A percentile compares a stretch with the other conserved stretches of the same genome.
phyloP scores from a whole-genome alignment of 768 basidiomycete genomes.

The Lanmaoa pseudosensibilis region DNA sequence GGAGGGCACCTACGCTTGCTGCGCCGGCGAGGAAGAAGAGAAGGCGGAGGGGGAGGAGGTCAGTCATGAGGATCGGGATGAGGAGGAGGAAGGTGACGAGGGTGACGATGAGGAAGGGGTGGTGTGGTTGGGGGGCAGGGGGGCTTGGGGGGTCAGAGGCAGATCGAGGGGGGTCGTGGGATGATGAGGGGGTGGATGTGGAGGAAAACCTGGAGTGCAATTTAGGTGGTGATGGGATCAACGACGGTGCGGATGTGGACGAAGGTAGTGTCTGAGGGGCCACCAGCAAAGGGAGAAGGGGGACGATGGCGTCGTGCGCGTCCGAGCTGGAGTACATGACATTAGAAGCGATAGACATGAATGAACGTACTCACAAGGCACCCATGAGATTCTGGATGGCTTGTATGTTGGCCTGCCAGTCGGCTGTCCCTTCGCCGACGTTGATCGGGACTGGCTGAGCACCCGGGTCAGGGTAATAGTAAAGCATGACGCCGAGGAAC shows the following conservation, averaged over 20 bases:
- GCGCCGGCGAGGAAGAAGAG: constrained; percentile 38
- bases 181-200: background rate
- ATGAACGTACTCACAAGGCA: constrained; percentile 50
- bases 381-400: constrained; percentile 93
- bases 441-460: constrained; percentile 38
- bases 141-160: background rate
- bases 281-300: constrained; percentile 43
- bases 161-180: background rate
- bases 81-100: constrained; percentile 45
- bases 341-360: background rate
- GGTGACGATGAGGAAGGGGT: constrained; percentile 36
- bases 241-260: constrained; percentile 47
- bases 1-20: constrained; percentile 14
- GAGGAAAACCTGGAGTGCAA: constrained; percentile 39
- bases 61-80: constrained; percentile 39
- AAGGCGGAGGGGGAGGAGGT: constrained; percentile 48
- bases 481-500: constrained; percentile 65
- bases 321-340: constrained; percentile 55
- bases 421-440: constrained; percentile 61
- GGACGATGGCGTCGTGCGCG: constrained; percentile 50
- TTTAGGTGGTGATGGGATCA: constrained; percentile 49
- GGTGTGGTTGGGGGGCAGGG: constrained; percentile 21
- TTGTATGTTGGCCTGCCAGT: constrained; percentile 87
- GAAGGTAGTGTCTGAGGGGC: constrained; percentile 47
- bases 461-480: constrained; percentile 51